These are phyloP conservation scores for Talinum fruticosum DNA, from an alignment of 148 eudicot genomes.

Conservation along the genomic window DNA sequence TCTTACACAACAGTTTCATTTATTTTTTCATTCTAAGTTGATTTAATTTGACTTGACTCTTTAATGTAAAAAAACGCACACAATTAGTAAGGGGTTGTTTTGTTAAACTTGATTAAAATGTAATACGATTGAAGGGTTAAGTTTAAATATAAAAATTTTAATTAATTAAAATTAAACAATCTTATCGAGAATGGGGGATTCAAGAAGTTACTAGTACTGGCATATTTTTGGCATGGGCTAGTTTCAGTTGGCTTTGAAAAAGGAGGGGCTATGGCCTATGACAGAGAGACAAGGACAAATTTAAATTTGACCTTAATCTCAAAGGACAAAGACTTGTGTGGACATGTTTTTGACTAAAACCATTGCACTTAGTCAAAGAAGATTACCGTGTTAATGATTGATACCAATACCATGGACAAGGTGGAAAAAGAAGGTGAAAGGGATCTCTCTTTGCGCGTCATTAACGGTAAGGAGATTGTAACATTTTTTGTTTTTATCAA, in stretches of 20 bases:
- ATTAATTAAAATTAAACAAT: too few relatives aligned
- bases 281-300: neutral
- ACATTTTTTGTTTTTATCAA: too few relatives aligned
- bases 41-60: too few relatives aligned
- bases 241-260: neutral
- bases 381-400: conserved; percentile 1
- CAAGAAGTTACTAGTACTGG: neutral
- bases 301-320: conserved; percentile 3
- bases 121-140: too few relatives aligned
- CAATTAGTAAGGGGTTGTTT: too few relatives aligned
- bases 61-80: too few relatives aligned
- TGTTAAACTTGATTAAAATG: too few relatives aligned
- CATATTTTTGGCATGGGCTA: neutral
- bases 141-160: too few relatives aligned
- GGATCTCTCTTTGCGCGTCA: neutral
- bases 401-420: neutral
- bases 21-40: too few relatives aligned
- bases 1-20: too few relatives aligned
- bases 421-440: neutral
- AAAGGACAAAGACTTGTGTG: neutral
- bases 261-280: neutral
- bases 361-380: neutral
- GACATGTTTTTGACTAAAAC: conserved; percentile 3
- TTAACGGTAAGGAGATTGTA: too few relatives aligned
- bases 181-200: too few relatives aligned